Evolutionary conservation across 129 eudicot genomes (phyloP).

Genomic region (Flaveria brownii): DNA sequence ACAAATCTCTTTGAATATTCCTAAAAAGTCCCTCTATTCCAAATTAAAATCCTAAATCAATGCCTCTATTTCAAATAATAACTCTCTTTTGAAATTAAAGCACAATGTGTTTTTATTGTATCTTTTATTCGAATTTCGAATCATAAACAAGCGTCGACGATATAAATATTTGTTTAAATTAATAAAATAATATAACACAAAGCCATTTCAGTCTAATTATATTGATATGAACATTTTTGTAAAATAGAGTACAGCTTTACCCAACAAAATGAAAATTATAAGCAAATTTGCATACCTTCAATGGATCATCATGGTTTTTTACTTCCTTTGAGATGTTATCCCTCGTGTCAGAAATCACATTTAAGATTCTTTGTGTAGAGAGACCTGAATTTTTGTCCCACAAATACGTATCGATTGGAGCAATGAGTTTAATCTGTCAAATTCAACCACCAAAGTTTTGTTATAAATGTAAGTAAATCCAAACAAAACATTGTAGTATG

Average conservation of each 20-base stretch:
- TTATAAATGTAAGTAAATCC: slow-evolving; percentile 13
- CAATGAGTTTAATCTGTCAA: slow-evolving; percentile 52
- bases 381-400: slow-evolving; percentile 34
- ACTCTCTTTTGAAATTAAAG: background rate
- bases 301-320: slow-evolving; percentile 25
- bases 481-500: background rate
- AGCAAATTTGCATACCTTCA: slow-evolving; percentile 43
- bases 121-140: too few relatives aligned
- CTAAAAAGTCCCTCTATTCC: background rate
- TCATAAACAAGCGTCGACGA: background rate
- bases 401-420: slow-evolving; percentile 18
- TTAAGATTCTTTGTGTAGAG: slow-evolving; percentile 29
- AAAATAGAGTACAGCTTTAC: background rate
- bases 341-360: slow-evolving; percentile 23
- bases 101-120: background rate
- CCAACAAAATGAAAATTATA: background rate
- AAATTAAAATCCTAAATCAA: background rate
- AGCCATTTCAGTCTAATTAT: background rate
- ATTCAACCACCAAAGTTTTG: slow-evolving; percentile 12
- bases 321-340: slow-evolving; percentile 28
- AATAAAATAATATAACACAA: background rate
- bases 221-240: background rate
- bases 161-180: background rate
- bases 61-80: too few relatives aligned
- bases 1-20: background rate